Conservation (phyloP, 139 green algal genomes). For the Mesotaenium endlicherianum region DNA sequence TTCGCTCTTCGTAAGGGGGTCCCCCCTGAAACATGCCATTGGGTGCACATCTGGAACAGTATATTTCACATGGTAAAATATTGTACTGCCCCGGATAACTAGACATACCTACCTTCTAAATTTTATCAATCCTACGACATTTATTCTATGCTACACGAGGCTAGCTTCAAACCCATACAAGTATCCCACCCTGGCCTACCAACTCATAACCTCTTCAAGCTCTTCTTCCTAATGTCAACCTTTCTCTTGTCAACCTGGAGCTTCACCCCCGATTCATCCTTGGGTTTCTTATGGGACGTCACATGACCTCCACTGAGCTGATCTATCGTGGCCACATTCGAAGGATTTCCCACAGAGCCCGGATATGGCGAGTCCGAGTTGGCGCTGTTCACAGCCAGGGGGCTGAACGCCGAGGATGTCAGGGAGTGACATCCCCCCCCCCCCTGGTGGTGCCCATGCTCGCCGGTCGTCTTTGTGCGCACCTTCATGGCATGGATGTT, state of each 20-base stretch:
- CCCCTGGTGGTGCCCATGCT: conserved; percentile 16
- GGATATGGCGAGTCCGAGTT: conserved; percentile 60
- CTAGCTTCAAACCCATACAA: too few species aligned
- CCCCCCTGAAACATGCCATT: too few species aligned
- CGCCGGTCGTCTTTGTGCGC: conserved; percentile 37
- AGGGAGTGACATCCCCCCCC: not conserved
- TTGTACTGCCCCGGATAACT: too few species aligned
- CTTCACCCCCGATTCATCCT: conserved; percentile 59
- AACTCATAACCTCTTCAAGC: conserved; percentile 75
- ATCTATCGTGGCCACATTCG: not conserved
- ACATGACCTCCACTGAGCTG: not conserved
- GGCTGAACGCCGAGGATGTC: conserved; percentile 46
- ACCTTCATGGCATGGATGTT: conserved; percentile 65
- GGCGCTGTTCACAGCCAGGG: conserved; percentile 70
- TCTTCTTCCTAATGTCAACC: conserved; percentile 71
- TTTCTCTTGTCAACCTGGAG: conserved; percentile 64
- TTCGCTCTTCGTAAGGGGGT: too few species aligned
- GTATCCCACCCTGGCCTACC: too few species aligned
- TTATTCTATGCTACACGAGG: too few species aligned
- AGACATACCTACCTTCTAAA: too few species aligned
- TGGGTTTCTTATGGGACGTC: conserved; percentile 45
- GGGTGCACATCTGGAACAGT: too few species aligned
- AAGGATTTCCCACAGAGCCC: not conserved
- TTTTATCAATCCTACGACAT: too few species aligned
- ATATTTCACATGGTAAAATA: too few species aligned